Evolutionary conservation across 768 basidiomycete species (phyloP).

Genomic region (Leucocoprinus sp.): DNA sequence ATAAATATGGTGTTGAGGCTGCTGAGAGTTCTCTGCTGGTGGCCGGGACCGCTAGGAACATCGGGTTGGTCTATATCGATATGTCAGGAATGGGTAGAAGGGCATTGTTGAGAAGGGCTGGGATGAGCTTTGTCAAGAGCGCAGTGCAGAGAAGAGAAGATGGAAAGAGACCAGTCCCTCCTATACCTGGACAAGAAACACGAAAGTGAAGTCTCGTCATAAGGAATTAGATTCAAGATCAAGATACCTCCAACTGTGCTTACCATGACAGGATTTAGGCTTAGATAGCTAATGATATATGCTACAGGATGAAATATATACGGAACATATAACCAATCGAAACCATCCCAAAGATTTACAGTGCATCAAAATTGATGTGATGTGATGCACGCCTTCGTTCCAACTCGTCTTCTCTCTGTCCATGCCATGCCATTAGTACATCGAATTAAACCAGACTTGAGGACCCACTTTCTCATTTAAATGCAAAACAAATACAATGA

Average conservation of each 20-base stretch:
- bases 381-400: constrained; percentile 86
- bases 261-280: too few relatives aligned
- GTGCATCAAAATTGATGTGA: constrained; percentile 94
- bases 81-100: constrained; percentile 62
- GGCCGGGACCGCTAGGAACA: constrained; percentile 61
- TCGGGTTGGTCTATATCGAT: constrained; percentile 72
- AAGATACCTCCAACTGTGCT: background rate
- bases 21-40: constrained; percentile 50
- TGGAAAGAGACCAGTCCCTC: constrained; percentile 3
- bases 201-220: background rate
- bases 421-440: constrained; percentile 9
- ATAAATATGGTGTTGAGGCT: constrained; percentile 59
- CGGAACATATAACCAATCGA: constrained; percentile 3
- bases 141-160: constrained; percentile 15
- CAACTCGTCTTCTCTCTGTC: constrained; percentile 86
- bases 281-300: constrained; percentile 4
- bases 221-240: background rate
- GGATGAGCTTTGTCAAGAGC: constrained; percentile 48
- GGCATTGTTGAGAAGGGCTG: constrained; percentile 58
- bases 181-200: constrained; percentile 8
- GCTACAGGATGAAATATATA: background rate
- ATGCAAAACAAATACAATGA: constrained; percentile 82
- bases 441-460: background rate
- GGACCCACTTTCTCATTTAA: constrained; percentile 80
- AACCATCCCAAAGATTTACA: constrained; percentile 34